A percentile compares a stretch with the other conserved stretches of the same genome.
Evolutionary conservation across 1,139 yeast species (phyloP).

Genomic region (Kluyveromyces sp.): DNA sequence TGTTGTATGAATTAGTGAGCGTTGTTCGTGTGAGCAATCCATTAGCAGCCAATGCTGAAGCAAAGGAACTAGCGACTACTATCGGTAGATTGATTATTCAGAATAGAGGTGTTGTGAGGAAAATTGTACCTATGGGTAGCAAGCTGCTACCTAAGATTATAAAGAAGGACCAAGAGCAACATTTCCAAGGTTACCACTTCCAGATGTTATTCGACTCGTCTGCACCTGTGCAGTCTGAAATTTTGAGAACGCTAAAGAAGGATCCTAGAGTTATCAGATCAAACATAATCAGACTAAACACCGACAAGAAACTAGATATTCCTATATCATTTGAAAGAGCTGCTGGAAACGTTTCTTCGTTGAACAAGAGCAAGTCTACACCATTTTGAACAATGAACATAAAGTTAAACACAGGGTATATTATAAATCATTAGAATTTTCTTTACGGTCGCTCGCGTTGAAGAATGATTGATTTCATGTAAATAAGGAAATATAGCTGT

Average conservation of each 20-base stretch:
- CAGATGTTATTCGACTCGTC: slow-evolving; percentile 81
- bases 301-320: slow-evolving; percentile 43
- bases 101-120: slow-evolving; percentile 88
- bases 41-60: slow-evolving; percentile 49
- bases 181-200: slow-evolving; percentile 85
- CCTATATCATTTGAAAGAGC: slow-evolving; percentile 46
- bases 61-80: slow-evolving; percentile 58
- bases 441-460: no score
- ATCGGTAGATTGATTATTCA: slow-evolving; percentile 75
- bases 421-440: no score
- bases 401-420: no score
- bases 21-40: slow-evolving; percentile 73
- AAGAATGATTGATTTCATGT: no score
- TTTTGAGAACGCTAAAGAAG: slow-evolving; percentile 66
- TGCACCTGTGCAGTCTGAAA: slow-evolving; percentile 77
- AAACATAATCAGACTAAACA: slow-evolving; percentile 61
- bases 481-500: no score
- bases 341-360: slow-evolving; percentile 20
- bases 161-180: slow-evolving; percentile 80
- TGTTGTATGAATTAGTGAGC: slow-evolving; percentile 89
- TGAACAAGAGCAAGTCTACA: slow-evolving; percentile 14
- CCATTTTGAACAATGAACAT: background rate
- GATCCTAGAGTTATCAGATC: slow-evolving; percentile 90
- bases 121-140: slow-evolving; percentile 71
- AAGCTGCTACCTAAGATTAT: slow-evolving; percentile 72